Conservation (phyloP, 2,329 filamentous ascomycete species). For the Hymenoscyphus occultus region DNA sequence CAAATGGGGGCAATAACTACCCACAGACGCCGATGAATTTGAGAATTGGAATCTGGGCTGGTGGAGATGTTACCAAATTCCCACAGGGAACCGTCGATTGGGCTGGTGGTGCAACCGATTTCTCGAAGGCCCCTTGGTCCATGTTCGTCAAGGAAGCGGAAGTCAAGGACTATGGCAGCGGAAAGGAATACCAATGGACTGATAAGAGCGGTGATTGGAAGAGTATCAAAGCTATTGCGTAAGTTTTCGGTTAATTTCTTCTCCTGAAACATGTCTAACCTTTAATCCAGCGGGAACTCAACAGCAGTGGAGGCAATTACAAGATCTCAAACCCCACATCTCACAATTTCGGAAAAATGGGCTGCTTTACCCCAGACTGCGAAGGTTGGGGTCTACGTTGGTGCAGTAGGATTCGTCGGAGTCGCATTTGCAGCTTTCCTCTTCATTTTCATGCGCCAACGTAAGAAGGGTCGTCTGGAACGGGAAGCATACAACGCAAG, state of each 20-base stretch:
- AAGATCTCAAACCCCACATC: constrained; percentile 33
- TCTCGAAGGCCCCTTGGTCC: constrained; percentile 61
- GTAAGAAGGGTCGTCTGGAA: constrained; percentile 50
- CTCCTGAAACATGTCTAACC: constrained; percentile 24
- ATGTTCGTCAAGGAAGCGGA: constrained; percentile 69
- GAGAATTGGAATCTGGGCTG: constrained; percentile 65
- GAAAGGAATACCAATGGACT: constrained; percentile 61
- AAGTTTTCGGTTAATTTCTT: constrained; percentile 35
- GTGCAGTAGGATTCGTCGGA: constrained; percentile 45
- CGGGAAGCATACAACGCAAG: constrained; percentile 40
- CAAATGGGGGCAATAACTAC: constrained; percentile 60
- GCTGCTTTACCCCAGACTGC: constrained; percentile 47
- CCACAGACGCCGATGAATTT: constrained; percentile 76
- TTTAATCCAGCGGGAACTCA: constrained; percentile 51
- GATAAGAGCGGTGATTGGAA: constrained; percentile 60
- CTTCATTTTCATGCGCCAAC: constrained; percentile 56
- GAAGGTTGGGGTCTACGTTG: constrained; percentile 53
- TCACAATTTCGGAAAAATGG: constrained; percentile 53
- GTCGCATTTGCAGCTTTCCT: constrained; percentile 42
- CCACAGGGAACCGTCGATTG: constrained; percentile 59
- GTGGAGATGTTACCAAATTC: constrained; percentile 52
- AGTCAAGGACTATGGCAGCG: constrained; percentile 57
- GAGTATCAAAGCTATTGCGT: constrained; percentile 59
- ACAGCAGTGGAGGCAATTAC: constrained; percentile 47
- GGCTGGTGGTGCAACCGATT: constrained; percentile 70